Evolutionary conservation across 164 flowering plant genomes (phyloP), one percentile per base, ranked within the genome.

Genomic region (Magnolia changhungtana): DNA sequence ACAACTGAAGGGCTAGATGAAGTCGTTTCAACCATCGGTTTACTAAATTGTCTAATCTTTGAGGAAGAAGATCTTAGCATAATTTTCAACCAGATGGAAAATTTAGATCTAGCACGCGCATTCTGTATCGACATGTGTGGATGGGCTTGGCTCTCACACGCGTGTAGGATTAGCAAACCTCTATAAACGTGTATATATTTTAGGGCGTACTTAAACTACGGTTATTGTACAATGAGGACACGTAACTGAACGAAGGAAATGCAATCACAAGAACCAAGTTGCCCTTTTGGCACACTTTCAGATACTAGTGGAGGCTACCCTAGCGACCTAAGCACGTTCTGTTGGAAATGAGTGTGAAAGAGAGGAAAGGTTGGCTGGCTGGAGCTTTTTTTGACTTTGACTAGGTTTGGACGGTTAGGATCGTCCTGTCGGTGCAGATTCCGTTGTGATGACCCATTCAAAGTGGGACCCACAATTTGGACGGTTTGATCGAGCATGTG

Each of bases 271-370:
- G 8, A 29, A 75, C 75, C 76, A 72, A 71, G 69, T 55, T 72
- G 78, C n/a, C 63, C 61, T 55, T 75, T 45, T 72, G 78, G 80
- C 80, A 72, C 80, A 69, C 55, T 76, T 76, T 71, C 79, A 72
- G 24, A 73, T 75, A 24, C 59, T 49, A 78, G 78, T 81, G 79
- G 77, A 27, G 49, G 70, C 18, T 29, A 29, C 45, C 67, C 70
- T 67, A 5, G 70, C 37, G 70, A 67, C n/a, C 70, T 67, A 9
- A 3, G 45, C 49, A 67, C 29, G 70, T 29, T 13, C 70, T 2
- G 19, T 8, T 55, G 61, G 61, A 31, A 29, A 67, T 24, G 19
- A 13, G 70, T 29, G 49, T 67, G 37, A 11, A 27, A 29, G 70
- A 64, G 67, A 64, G 67, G 19, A 55, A 55, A 55, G 61, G 13